Percentiles rank a stretch among this genome's conserved stretches.
Evolutionary conservation across 495 filamentous ascomycete species (phyloP).

Genomic region (Clohesyomyces aquaticus): DNA sequence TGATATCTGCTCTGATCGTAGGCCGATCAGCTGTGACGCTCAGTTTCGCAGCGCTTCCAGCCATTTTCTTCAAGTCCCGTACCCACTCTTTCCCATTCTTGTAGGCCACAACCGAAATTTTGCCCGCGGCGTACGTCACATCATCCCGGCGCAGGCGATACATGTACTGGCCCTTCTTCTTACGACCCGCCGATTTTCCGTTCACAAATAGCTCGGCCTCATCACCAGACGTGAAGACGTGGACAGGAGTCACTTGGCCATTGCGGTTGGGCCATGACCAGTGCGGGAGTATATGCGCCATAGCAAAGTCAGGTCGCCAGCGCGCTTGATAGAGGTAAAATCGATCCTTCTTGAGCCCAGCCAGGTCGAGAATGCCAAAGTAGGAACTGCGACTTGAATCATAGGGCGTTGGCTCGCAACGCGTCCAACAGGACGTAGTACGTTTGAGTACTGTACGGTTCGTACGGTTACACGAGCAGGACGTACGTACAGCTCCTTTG

Average conservation of each 20-base stretch:
- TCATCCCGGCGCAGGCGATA: slow-evolving; percentile 57
- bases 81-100: slow-evolving; percentile 53
- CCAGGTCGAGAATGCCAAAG: slow-evolving; percentile 55
- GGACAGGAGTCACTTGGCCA: slow-evolving; percentile 54
- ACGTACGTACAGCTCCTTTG: no score
- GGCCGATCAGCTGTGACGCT: no score
- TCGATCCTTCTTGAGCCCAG: slow-evolving; percentile 56
- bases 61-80: slow-evolving; percentile 46
- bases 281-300: slow-evolving; percentile 57
- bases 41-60: slow-evolving; percentile 43
- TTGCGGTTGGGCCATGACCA: slow-evolving; percentile 56
- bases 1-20: no score
- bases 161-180: slow-evolving; percentile 42
- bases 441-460: no score
- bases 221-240: slow-evolving; percentile 54
- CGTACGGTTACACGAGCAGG: no score
- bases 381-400: slow-evolving; percentile 52
- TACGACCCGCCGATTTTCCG: slow-evolving; percentile 49
- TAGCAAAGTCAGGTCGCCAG: slow-evolving; percentile 50
- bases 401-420: slow-evolving; percentile 56
- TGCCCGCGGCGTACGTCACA: slow-evolving; percentile 50
- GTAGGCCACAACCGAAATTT: slow-evolving; percentile 51
- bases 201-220: slow-evolving; percentile 58
- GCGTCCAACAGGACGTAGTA: no score
- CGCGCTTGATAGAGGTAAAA: slow-evolving; percentile 55